Base-by-base conservation (phyloP, 306 rosid species). In the Ormosia semicastrata region DNA sequence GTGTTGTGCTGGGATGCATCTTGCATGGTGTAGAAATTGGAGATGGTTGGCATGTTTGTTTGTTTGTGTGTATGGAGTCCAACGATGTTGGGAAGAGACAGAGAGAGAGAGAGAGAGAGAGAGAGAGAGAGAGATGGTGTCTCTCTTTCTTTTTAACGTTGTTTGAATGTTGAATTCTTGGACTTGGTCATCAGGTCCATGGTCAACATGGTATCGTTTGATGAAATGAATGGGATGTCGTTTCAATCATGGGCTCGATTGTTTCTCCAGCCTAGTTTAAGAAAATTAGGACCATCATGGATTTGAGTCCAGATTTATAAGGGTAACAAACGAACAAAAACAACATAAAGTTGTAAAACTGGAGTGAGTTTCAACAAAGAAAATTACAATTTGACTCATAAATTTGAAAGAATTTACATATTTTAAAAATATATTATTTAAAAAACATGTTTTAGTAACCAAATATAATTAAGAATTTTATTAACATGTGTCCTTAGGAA, bases 1-100 rank as follows among this genome's bases (percentile, higher is more conserved):
- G 94, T 64, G 85, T 52, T 90, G 82, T 94, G 98, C 17, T 70
- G 71, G 6, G 97, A 85, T 57, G 87, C 88, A 78, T 94, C 98
- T 86, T 85, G 76, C 78, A 88, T 85, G 49, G 97, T 49, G 76
- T 76, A 87, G 70, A 91, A 91, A 82, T 89, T 88, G 40, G 89
- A 34, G 14, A 94, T 66, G 33, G 83, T 90, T 76, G 97, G 90
- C 98, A 94, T 93, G 65, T 39, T 67, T 47, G 64, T 9, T 65
- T n/a, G 17, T 13, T 15, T 49, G 52, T 0, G 73, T 34, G 34
- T 60, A 1, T 50, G 33, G 63, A 73, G 10, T 34, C 18, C 66
- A 52, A 49, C 24, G 53, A 18, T 41, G 63, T 10, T 68, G 15
- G 54, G 14, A 36, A 72, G 52, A 59, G 15, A 40, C 24, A 47